Evolutionary conservation across 2,329 filamentous ascomycete species (phyloP).

Genomic region (Chrysosporium queenslandicum): DNA sequence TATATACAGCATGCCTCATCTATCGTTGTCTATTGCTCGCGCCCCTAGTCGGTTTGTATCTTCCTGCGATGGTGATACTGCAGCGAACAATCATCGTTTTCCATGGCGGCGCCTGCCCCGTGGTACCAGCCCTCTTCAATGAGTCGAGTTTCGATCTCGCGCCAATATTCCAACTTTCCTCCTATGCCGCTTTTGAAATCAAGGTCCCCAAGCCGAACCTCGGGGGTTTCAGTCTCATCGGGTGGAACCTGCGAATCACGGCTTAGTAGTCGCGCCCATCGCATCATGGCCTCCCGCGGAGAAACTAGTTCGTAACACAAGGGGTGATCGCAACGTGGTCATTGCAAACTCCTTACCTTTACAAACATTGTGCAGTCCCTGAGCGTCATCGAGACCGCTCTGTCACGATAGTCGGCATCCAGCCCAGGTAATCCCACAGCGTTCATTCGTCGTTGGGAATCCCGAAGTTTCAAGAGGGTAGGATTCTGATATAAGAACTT

Average conservation of each 20-base stretch:
- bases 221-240: slow-evolving; percentile 26
- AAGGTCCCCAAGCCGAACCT: slow-evolving; percentile 59
- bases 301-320: slow-evolving; percentile 1
- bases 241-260: slow-evolving; percentile 26
- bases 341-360: slow-evolving; percentile 39
- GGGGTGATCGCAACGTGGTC: background rate
- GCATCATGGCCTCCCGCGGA: background rate
- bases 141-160: slow-evolving; percentile 50
- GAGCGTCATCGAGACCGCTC: slow-evolving; percentile 66
- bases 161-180: slow-evolving; percentile 61
- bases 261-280: slow-evolving; percentile 1
- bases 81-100: background rate
- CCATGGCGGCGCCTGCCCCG: slow-evolving; percentile 27
- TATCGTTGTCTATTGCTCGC: background rate
- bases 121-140: slow-evolving; percentile 60
- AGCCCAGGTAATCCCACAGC: slow-evolving; percentile 31
- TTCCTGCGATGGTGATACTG: background rate
- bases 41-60: background rate
- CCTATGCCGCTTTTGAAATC: slow-evolving; percentile 60
- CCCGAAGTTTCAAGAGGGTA: slow-evolving; percentile 28
- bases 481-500: slow-evolving; percentile 28
- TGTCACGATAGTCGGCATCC: slow-evolving; percentile 34
- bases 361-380: slow-evolving; percentile 69
- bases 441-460: slow-evolving; percentile 27
- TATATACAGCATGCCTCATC: background rate